Evolutionary conservation across 2,329 filamentous ascomycete genomes (phyloP), one percentile per base, ranked within the genome.

Genomic region (Trichoderma endophyticum): DNA sequence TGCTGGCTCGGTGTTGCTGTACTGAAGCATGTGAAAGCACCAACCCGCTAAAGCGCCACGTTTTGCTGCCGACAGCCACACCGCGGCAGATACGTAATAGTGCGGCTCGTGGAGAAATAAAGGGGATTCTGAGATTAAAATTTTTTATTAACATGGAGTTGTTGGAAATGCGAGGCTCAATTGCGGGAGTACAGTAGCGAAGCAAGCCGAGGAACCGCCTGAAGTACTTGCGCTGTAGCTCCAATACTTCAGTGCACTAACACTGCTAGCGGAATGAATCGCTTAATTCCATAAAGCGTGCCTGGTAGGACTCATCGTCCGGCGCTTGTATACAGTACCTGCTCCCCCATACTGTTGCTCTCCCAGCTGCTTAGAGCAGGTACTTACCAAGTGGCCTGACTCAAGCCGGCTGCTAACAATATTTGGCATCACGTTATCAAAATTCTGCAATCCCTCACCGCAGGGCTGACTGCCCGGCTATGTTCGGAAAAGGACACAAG

Each of bases 61-160:
- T 54, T 70, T 21, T 43, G 56, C 21, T 36, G 39, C 66, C 66
- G 56, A 61, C 34, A 69, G 66, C 66, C 56, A 60, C 66, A 32
- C 18, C 54, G 56, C 66, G 54, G 66, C 56, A 69, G 56, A 61
- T 61, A 61, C 66, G 66, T 69, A 69, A 69, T 69, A 61, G 66
- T 69, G 66, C 36, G 66, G 56, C 54, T n/a, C 26, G 21, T 28
- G 43, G 34, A 36, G 57, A 62, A 70, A 70, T 39, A 28, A 62
- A 26, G 57, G 56, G 12, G 28, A 43, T 30, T 26, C 6, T 36
- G 34, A 68, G 30, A 60, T 48, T 43, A 51, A 24, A 51, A 57
- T 1, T 12, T 32, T 24, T 36, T 36, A 36, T 7, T 34, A 24
- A 18, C 39, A 36, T 39, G 14, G 12, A 30, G 24, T 36, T 39